A percentile compares a stretch with the other conserved stretches of the same genome.
phyloP scores from a whole-genome alignment of 306 rosid genomes.

The Rosa multiflora region DNA sequence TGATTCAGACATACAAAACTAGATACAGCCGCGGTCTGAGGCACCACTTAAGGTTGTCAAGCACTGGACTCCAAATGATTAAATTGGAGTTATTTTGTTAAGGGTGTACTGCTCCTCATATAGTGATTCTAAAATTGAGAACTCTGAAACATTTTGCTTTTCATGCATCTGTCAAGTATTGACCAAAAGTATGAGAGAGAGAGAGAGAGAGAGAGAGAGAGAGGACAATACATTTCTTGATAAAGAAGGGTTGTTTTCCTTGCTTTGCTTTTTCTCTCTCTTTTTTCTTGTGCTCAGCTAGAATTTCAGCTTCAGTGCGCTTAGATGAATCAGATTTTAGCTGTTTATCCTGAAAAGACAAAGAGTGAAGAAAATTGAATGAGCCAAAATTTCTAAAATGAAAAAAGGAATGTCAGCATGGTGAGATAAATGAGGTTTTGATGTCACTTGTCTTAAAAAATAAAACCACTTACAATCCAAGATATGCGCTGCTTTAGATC shows the following conservation, averaged over 20 bases:
- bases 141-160: too few relatives aligned
- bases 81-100: neutral
- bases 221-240: slow-evolving; percentile 58
- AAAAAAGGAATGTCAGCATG: neutral
- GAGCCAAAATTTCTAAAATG: slow-evolving; percentile 15
- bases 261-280: slow-evolving; percentile 77
- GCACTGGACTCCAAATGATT: neutral
- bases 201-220: neutral
- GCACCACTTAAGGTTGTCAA: too few relatives aligned
- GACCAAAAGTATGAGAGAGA: neutral
- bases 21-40: too few relatives aligned
- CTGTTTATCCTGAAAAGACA: slow-evolving; percentile 62
- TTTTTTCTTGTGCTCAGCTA: slow-evolving; percentile 74
- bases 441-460: neutral
- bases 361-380: neutral
- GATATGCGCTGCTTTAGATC: slow-evolving; percentile 49
- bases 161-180: neutral
- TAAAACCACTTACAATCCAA: slow-evolving; percentile 66
- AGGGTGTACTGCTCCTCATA: neutral
- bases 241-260: slow-evolving; percentile 86
- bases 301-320: slow-evolving; percentile 47
- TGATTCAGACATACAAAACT: neutral
- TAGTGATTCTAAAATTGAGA: neutral
- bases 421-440: neutral
- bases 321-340: slow-evolving; percentile 54